Evolutionary conservation across 495 filamentous ascomycete species (phyloP), one percentile per base, ranked within the genome.

Genomic region (Penicillium psychrofluorescens): DNA sequence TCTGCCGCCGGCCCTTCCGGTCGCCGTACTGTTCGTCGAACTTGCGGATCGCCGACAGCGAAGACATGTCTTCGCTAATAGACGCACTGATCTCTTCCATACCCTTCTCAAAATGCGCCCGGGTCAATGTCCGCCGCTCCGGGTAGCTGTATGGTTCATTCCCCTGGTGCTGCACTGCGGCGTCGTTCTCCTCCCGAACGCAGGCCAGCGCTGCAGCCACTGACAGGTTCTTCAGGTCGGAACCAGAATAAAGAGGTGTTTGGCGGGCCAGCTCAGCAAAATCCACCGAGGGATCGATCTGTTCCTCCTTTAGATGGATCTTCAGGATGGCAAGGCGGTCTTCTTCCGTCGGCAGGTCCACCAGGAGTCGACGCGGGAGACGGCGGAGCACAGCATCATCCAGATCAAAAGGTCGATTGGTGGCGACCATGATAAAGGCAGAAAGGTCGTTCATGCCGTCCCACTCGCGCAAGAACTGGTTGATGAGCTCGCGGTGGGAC

Each of bases 371-470:
- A 15, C 92, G 71, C 7, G 92, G 94, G 14, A 98, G 75, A 28
- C 74, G 66, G 29, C 92, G 76, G 14, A 98, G 79, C 14, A 95
- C 88, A 2, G 92, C 92, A 53, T 98, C 92, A 54, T 98, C 92
- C 1, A 98, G 77, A 54, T 97, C 90, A 46, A 95, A 95, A 0
- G 91, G 91, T 11, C 91, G 72, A 58, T 97, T 97, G 10, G 89
- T 95, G n/a, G 92, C 92, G 0, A 97, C 89, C 94, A 98, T 96
- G 61, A 98, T 94, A 63, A 98, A 97, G 2, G 90, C 88, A 7
- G 84, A 84, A 37, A 81, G 72, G 49, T 88, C 83, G 34, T 80
- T 84, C 77, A 98, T 84, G 11, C 94, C 92, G 53, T 96, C 92
- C 92, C 92, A 98, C 62, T 97, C 92, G n/a, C 88, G 80, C 31